Base-by-base conservation (phyloP, 169 alveolate species). In the Cardiosporidium cionae region DNA sequence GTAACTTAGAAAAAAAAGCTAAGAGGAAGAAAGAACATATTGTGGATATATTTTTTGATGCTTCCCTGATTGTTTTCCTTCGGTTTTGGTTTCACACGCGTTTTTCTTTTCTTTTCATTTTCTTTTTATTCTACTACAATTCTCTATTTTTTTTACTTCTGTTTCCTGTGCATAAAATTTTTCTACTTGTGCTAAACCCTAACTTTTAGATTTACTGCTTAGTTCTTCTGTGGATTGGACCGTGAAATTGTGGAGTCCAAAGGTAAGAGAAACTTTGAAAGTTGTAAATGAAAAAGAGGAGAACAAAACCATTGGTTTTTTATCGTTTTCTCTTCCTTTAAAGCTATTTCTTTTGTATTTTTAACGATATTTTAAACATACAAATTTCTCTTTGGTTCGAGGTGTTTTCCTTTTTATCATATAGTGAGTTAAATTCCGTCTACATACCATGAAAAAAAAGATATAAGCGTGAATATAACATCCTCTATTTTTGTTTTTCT, bases 151-250 rank as follows among this genome's bases (percentile, higher is more conserved):
- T 28, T 66, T 9, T 66, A 66, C 34, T 1, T 66, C 27, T 66
- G 44, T 0, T 2, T 9, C 32, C 28, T 36, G 9, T 66, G 7
- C 34, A 16, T 1, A 66, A 28, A 16, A 9, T 63, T 63, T 63
- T 22, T 63, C n/a, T 29, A 3, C 31, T 44, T 16, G n/a, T 3
- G 65, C 1, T 53, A 3, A 3, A 25, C 6, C 65, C 62, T 3
- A 27, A 3, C 3, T 27, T 52, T 27, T 83, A 32, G 87, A 86
- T 65, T 68, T 91, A 22, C 80, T 91, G 31, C 71, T 91, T 32
- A 82, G 92, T 25, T 68, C 91, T 7, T 90, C 94, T 3, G 85
- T 86, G 32, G 96, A 91, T 77, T 91, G 96, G 96, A 83, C 91
- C 0, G 83, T 89, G 7, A 86, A 87, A 44, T 75, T 91, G 31